Conservation (phyloP, 371 early-diverging fungal species). For the Entomophthora muscae region DNA sequence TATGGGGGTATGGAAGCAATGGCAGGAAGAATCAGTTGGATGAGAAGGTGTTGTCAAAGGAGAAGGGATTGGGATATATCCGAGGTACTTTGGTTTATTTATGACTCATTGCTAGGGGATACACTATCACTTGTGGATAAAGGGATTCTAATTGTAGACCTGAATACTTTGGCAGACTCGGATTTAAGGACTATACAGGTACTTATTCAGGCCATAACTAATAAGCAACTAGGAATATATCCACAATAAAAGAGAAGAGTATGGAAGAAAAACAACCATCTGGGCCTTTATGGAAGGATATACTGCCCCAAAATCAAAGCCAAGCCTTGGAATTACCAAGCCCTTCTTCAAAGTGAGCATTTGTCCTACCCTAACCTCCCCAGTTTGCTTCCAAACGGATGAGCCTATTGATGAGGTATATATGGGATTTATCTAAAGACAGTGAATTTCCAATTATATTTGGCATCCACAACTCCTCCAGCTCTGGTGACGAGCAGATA, state of each 20-base stretch:
- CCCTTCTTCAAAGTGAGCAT: neutral
- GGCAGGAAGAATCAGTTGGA: neutral
- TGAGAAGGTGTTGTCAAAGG: neutral
- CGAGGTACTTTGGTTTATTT: neutral
- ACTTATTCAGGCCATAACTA: neutral
- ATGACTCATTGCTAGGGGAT: neutral
- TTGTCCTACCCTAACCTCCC: neutral
- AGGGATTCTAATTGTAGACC: neutral
- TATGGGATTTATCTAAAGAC: neutral
- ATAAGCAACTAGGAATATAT: neutral
- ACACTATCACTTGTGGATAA: neutral
- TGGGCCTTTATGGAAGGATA: neutral
- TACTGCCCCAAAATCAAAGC: neutral
- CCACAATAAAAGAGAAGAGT: neutral
- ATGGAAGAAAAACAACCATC: neutral
- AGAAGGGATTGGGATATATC: neutral
- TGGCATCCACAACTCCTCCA: too few species aligned
- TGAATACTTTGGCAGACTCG: neutral
- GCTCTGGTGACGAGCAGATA: too few species aligned
- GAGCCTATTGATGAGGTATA: neutral
- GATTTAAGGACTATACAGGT: neutral
- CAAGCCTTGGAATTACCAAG: neutral
- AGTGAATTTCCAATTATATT: neutral
- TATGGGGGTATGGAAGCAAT: neutral
- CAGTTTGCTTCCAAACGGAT: neutral